A percentile compares a stretch with the other conserved stretches of the same genome.
Conservation (phyloP, 345 rosid species). For the Physaria fendleri region DNA sequence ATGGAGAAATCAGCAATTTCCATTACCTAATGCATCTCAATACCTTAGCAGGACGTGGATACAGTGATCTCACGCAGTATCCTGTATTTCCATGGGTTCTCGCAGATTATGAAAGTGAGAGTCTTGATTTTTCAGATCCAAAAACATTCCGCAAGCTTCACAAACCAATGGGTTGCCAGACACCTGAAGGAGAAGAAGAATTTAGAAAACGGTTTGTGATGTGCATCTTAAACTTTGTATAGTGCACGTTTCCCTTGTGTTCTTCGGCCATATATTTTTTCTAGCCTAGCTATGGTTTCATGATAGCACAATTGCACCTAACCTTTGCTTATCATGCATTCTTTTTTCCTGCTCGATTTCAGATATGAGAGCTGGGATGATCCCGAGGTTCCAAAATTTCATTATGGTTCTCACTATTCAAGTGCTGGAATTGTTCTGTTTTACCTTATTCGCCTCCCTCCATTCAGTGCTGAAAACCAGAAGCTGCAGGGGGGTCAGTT, state of each 20-base stretch:
- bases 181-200: conserved; percentile 92
- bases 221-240: conserved; percentile 14
- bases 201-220: conserved; percentile 81
- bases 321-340: conserved; percentile 5
- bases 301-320: neutral
- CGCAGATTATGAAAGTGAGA: conserved; percentile 88
- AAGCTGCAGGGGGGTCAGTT: conserved; percentile 99
- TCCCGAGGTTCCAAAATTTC: conserved; percentile 98
- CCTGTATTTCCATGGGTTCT: conserved; percentile 99
- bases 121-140: conserved; percentile 76
- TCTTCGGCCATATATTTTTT: neutral
- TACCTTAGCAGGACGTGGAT: conserved; percentile 98
- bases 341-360: conserved; percentile 23
- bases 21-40: conserved; percentile 99
- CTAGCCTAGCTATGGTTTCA: conserved; percentile 8
- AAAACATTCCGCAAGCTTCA: conserved; percentile 86
- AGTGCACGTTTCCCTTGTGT: neutral
- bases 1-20: conserved; percentile 98
- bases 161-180: conserved; percentile 99
- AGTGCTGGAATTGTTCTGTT: conserved; percentile 99
- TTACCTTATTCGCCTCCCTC: conserved; percentile 96
- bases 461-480: conserved; percentile 96
- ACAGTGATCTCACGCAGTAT: conserved; percentile 98
- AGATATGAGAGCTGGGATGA: conserved; percentile 99
- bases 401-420: conserved; percentile 99